Conservation (phyloP, 164 flowering plant species). For the Protea cynaroides region DNA sequence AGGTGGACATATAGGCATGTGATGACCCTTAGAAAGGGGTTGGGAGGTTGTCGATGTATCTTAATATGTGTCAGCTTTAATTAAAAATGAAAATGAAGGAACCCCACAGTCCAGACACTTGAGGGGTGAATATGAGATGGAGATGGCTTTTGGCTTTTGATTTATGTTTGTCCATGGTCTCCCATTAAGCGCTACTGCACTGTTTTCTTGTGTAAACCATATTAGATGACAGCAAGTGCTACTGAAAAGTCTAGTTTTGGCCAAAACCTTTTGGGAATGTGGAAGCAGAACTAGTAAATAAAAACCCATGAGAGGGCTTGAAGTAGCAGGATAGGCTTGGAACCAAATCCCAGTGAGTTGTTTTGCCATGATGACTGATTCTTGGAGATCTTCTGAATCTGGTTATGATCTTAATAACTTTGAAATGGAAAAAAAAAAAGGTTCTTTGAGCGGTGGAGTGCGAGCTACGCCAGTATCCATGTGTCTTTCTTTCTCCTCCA, state of each 20-base stretch:
- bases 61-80: constrained; percentile 10
- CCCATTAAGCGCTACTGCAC: constrained; percentile 12
- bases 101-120: constrained; percentile 9
- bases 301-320: no score
- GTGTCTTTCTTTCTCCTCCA: no score
- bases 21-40: constrained; percentile 3
- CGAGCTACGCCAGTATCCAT: no score
- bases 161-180: constrained; percentile 21
- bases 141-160: constrained; percentile 18
- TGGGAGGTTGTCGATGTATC: not conserved
- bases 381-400: no score
- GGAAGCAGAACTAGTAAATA: no score
- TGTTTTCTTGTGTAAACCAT: no score
- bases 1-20: constrained; percentile 21
- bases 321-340: no score
- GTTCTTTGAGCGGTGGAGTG: no score
- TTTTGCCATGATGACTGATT: no score
- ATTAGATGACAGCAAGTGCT: not conserved
- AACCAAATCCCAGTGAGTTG: no score
- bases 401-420: no score
- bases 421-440: no score
- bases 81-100: not conserved
- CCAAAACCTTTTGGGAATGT: not conserved
- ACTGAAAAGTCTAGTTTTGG: not conserved
- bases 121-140: not conserved